Percentiles rank a stretch among this genome's conserved stretches.
Conservation (phyloP, 768 basidiomycete genomes). For the Leccinum arenicola region DNA sequence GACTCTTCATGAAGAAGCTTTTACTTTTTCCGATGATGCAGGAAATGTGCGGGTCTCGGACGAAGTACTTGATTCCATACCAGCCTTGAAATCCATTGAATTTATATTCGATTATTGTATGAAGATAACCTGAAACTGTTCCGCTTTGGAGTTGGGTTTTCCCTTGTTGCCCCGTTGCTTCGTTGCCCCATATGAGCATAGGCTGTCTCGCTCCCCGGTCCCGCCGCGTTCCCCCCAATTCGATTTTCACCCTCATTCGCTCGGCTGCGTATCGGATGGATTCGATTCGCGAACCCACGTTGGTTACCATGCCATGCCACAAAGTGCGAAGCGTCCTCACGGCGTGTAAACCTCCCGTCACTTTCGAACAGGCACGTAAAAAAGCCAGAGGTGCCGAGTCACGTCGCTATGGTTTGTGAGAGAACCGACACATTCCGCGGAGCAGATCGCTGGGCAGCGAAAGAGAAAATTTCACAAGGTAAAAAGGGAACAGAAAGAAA, state of each 20-base stretch:
- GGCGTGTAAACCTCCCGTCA: conserved; percentile 4
- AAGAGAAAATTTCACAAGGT: neutral
- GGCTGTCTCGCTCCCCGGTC: neutral
- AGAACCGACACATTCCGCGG: neutral
- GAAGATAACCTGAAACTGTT: neutral
- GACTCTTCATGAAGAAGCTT: neutral
- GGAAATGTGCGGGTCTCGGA: neutral
- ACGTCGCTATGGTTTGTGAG: conserved; percentile 13
- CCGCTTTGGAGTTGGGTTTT: neutral
- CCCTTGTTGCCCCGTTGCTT: neutral
- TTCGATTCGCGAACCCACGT: neutral
- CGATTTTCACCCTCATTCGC: neutral
- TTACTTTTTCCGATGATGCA: neutral
- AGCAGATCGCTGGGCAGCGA: neutral
- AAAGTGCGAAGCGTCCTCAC: conserved; percentile 12
- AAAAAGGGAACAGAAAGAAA: neutral
- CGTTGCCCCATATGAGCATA: neutral
- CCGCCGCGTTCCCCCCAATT: neutral
- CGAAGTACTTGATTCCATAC: neutral
- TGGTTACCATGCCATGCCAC: conserved; percentile 9
- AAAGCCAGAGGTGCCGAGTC: neutral
- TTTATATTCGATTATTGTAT: neutral
- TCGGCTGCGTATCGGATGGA: neutral
- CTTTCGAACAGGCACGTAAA: conserved; percentile 9
- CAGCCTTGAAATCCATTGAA: neutral